Conservation (phyloP, 768 basidiomycete genomes). For the Xerocomellus dryophilus region DNA sequence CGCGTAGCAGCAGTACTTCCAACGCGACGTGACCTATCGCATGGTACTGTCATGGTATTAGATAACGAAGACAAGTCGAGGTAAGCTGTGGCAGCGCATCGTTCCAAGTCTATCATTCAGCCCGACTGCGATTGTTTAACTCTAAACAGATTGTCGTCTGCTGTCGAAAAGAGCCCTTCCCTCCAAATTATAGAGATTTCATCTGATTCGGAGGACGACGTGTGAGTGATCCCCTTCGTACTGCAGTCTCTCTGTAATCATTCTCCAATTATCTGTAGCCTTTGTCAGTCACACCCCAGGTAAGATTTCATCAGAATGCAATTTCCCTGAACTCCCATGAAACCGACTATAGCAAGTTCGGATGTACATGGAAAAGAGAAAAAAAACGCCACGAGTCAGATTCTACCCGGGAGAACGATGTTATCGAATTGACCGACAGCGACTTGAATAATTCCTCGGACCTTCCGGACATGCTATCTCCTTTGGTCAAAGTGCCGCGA, state of each 20-base stretch:
- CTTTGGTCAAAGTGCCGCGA: conserved; percentile 15
- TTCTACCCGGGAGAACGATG: conserved; percentile 8
- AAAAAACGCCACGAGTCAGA: not conserved
- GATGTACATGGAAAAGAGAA: not conserved
- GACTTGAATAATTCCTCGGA: conserved; percentile 20
- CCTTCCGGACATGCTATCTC: conserved; percentile 25
- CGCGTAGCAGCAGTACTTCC: conserved; percentile 1
- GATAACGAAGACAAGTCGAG: conserved; percentile 47
- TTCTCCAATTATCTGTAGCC: conserved; percentile 1
- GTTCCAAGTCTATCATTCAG: not conserved
- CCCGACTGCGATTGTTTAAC: not conserved
- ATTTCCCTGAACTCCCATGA: not conserved
- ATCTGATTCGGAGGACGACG: conserved; percentile 43
- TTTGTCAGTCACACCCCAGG: conserved; percentile 9
- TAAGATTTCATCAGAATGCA: conserved; percentile 3
- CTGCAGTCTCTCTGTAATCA: not conserved
- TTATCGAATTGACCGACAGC: conserved; percentile 33
- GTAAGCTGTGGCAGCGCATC: conserved; percentile 20
- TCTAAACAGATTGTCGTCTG: not conserved
- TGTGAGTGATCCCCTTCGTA: conserved; percentile 22
- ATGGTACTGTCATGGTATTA: conserved; percentile 29
- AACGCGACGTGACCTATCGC: not conserved
- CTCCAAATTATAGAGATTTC: conserved; percentile 54
- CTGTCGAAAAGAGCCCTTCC: not conserved
- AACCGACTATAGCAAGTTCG: conserved; percentile 4